phyloP scores from a whole-genome alignment of 1,139 yeast species.

The Protomyces pachydermus region DNA sequence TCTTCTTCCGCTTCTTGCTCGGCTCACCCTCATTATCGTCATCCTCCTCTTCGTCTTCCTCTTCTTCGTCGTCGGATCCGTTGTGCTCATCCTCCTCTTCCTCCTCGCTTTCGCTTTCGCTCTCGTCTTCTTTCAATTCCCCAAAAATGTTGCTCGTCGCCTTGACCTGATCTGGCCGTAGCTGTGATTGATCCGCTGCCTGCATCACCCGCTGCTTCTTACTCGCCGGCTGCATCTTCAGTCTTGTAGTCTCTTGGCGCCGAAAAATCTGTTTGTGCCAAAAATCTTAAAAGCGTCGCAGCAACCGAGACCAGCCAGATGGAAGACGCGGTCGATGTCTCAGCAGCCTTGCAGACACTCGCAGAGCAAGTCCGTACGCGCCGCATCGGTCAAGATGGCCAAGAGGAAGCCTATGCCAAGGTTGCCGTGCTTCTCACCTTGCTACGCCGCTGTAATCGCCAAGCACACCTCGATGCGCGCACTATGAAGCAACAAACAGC shows the following conservation, averaged over 20 bases:
- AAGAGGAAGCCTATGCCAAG: neutral
- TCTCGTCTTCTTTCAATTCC: neutral
- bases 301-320: neutral
- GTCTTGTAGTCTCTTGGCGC: neutral
- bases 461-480: neutral
- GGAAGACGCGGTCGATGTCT: neutral
- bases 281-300: neutral
- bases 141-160: slow-evolving; percentile 12
- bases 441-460: neutral
- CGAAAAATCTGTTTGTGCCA: neutral
- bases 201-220: slow-evolving; percentile 7
- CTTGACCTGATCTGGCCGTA: slow-evolving; percentile 23
- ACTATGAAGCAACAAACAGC: slow-evolving; percentile 34
- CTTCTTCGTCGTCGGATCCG: slow-evolving; percentile 21
- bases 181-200: neutral
- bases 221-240: slow-evolving; percentile 1
- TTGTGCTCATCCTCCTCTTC: slow-evolving; percentile 1
- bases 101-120: slow-evolving; percentile 2
- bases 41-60: slow-evolving; percentile 29
- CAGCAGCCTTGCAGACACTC: neutral
- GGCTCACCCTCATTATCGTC: slow-evolving; percentile 34
- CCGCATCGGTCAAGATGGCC: neutral
- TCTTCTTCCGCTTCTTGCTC: slow-evolving; percentile 41
- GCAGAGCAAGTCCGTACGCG: neutral
- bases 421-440: neutral